Base-by-base conservation (phyloP, 495 filamentous ascomycete genomes). In the Neohortaea acidophila region DNA sequence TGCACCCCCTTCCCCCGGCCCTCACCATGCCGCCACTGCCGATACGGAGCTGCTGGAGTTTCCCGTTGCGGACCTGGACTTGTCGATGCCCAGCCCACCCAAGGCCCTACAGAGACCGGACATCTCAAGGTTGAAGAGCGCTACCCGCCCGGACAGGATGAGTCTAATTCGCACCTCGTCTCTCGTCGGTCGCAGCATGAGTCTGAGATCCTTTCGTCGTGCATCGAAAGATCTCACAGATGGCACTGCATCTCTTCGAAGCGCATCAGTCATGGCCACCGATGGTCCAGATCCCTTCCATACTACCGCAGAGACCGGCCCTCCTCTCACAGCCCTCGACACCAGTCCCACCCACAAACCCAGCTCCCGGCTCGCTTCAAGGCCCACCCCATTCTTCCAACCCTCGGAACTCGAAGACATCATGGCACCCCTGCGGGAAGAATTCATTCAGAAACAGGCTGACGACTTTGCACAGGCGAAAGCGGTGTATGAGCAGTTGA, bases 401-500 rank as follows among this genome's bases (percentile, higher is more conserved):
- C 46, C 46, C 19, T 44, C 41, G 17, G 46, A 49, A 19, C 38
- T 49, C 18, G 46, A 45, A 29, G 22, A 44, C 9, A 27, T 49
- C 26, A 49, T 49, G 46, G 22, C 28, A 20, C 46, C 46, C 4
- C 28, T 49, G 27, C 36, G 24, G 13, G 10, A 40, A 13, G 36
- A 40, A 25, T 49, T 39, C 30, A 21, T 49, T 1, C 13, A 32
- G 12, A 37, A 24, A 12, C 36, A 49, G 37, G 31, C 46, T 49
- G 33, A 49, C 46, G 22, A 33, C 15, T 15, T 41, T 12, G 20
- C n/a, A 20, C 46, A 49, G 46, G 83, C 89, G 39, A 87, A 80
- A 59, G 75, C 77, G 21, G 82, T 84, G 15, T 97, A 97, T 64
- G 91, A 97, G 53, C 75, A 83, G 53, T 67, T 97, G 47, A 97